Base-by-base conservation (phyloP, 768 basidiomycete genomes). In the Hemileccinum rubropunctum region DNA sequence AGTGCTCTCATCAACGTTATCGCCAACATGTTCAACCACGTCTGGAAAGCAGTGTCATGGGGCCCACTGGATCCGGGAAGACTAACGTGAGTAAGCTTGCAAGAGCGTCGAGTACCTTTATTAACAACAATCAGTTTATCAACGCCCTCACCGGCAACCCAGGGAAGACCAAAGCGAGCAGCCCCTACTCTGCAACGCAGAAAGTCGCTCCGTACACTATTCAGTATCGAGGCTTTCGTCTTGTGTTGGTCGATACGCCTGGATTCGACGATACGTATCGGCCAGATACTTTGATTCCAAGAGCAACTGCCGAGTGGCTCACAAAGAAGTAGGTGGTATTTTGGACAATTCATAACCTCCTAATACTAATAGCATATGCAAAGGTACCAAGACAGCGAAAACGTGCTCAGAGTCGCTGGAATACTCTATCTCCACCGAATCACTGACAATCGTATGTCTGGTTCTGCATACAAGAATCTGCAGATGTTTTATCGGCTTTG, bases 241-340 rank as follows among this genome's bases (percentile, higher is more conserved):
- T n/a, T n/a, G n/a, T n/a, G n/a, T n/a, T n/a, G n/a, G n/a, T n/a
- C n/a, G n/a, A n/a, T n/a, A n/a, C 60, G 4, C 57, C 60, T 6
- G 57, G 57, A 18, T 56, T 61, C 18, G 59, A 60, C 11, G 52
- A 60, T 26, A 58, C 59, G 17, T 34, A 58, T 45, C 50, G 52
- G 3, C 30, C 35, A 4, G 60, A 62, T 26, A 20, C 6, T 3
- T 50, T 35, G 4, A 62, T 52, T 39, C 14, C 59, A 15, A 38
- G 23, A 7, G 2, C 32, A 4, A 50, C 62, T 11, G 60, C 59
- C 1, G 27, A 52, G 20, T 60, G 59, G 59, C 52, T n/a, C n/a
- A n/a, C n/a, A n/a, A n/a, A n/a, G n/a, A n/a, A n/a, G n/a, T n/a
- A n/a, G n/a, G n/a, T n/a, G n/a, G n/a, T n/a, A n/a, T n/a, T n/a